Conservation (phyloP, 495 filamentous ascomycete genomes). For the Recurvomyces mirabilis region DNA sequence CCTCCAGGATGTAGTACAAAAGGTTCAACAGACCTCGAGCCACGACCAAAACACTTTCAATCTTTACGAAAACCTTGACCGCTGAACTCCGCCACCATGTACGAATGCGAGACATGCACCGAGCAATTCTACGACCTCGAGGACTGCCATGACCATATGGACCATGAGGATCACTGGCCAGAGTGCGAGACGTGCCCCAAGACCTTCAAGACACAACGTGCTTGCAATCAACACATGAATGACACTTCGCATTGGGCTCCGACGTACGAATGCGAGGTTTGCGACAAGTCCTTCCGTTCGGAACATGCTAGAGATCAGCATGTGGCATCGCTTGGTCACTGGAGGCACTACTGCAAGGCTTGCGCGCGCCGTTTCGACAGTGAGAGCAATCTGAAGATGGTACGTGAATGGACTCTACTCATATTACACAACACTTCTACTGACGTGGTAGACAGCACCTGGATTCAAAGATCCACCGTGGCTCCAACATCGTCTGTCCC, state of each 20-base stretch:
- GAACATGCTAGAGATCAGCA: slow-evolving; percentile 28
- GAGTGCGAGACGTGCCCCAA: slow-evolving; percentile 18
- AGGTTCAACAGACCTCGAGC: too few relatives aligned
- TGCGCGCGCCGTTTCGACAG: slow-evolving; percentile 33
- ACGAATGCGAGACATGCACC: neutral
- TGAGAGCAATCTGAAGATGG: slow-evolving; percentile 33
- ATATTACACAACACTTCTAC: neutral
- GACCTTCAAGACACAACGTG: slow-evolving; percentile 11
- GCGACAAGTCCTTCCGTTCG: slow-evolving; percentile 24
- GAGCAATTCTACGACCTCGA: neutral
- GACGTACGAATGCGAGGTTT: slow-evolving; percentile 32
- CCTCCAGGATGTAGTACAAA: too few relatives aligned
- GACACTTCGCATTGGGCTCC: slow-evolving; percentile 22
- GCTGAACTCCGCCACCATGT: neutral
- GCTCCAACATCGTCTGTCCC: slow-evolving; percentile 50
- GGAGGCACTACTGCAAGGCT: slow-evolving; percentile 29
- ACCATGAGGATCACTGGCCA: slow-evolving; percentile 6
- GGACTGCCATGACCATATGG: slow-evolving; percentile 2
- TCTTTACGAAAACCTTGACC: too few relatives aligned
- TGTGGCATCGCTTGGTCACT: slow-evolving; percentile 31
- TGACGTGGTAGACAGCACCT: slow-evolving; percentile 30
- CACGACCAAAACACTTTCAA: too few relatives aligned
- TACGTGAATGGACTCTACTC: slow-evolving; percentile 17
- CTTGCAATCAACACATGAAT: slow-evolving; percentile 20
- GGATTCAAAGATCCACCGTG: slow-evolving; percentile 56